Conservation (phyloP, 225 moss, liverwort and hornwort genomes). For the Pseudoscleropodium purum region DNA sequence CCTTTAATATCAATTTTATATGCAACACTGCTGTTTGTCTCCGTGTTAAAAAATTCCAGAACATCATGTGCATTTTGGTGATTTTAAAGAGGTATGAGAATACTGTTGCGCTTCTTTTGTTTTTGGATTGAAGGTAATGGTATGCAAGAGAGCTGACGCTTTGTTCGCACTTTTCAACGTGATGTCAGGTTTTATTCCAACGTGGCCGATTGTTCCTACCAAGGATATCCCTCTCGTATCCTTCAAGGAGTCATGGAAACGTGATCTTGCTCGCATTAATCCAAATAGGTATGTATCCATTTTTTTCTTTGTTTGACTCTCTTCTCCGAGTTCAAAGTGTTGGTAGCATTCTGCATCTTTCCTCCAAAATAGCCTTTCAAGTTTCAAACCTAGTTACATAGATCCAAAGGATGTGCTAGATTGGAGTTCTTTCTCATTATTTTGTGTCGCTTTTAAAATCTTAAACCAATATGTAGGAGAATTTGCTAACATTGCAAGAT, state of each 20-base stretch:
- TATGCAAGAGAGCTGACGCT: neutral
- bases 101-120: neutral
- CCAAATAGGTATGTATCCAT: constrained; percentile 37
- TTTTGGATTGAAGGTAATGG: neutral
- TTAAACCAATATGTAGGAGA: neutral
- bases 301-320: neutral
- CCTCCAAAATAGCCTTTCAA: neutral
- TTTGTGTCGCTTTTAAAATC: neutral
- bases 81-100: neutral
- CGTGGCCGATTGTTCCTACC: constrained; percentile 65
- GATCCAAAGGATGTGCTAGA: neutral
- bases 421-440: neutral
- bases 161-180: neutral
- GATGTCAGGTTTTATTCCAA: constrained; percentile 39
- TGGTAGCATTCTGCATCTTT: neutral
- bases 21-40: neutral
- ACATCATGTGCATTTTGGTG: neutral
- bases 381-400: neutral
- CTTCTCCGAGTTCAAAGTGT: neutral
- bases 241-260: constrained; percentile 81
- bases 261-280: constrained; percentile 59
- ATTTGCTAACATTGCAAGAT: neutral
- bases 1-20: neutral
- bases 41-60: neutral
- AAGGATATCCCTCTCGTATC: constrained; percentile 81